Base-by-base conservation (phyloP, 352 stramenopile genomes). In the Achlya hypogyna region DNA sequence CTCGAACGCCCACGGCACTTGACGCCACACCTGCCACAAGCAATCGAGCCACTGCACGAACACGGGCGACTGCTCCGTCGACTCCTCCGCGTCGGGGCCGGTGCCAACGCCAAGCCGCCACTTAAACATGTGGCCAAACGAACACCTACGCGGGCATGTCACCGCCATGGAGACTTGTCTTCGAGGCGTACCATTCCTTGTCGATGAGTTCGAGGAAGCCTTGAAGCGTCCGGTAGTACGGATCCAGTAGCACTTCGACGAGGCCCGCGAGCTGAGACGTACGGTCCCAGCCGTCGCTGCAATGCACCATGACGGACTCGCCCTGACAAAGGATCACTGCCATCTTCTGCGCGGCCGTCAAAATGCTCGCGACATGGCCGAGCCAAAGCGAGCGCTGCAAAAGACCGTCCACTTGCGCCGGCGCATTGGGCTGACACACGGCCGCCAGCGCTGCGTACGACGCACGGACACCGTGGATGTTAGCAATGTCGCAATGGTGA, bases 21-120 rank as follows among this genome's bases (percentile, higher is more conserved):
- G 96, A 38, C 94, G 87, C 34, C 98, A 76, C 35, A 98, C 82
- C 77, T 99, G 97, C 82, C 92, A 99, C 4, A 99, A 90, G 69
- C 93, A 98, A 81, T 99, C 97, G 32, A 99, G 70, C 80, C 97
- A 99, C 62, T 99, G 91, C 28, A 99, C 65, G 75, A 99, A 99
- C 56, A 99, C 95, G 4, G 97, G 97, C 52, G 96, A 98, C 32
- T 95, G 86, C 74, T 99, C 89, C 38, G 38, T 45, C 12, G 38
- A 10, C 45, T 98, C 91, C 64, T 98, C 87, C 16, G 52, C 73
- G 5, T 74, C 87, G 53, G 98, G 91, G 51, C 75, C 87, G 27
- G 81, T 85, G 27, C 92, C 96, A 69, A 99, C 96, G 34, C 94
- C 97, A 68, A 84, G 95, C 16, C 97, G 82, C 16, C 89, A 75